Evolutionary conservation across 1,284 basidiomycete species (phyloP).

Genomic region (Laetiporus sulphureus): DNA sequence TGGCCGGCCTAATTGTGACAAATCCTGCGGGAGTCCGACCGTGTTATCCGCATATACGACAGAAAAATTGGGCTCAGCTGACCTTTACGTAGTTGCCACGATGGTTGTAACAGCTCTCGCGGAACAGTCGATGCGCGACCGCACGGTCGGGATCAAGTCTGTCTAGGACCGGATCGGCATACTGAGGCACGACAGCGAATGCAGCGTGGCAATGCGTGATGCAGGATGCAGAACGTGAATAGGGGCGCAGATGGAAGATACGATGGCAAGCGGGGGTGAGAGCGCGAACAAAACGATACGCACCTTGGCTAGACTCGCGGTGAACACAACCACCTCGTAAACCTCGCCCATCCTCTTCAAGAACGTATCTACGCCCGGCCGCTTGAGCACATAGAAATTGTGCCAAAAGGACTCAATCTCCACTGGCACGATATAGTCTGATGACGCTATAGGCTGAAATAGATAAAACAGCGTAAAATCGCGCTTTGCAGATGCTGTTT

Average conservation of each 20-base stretch:
- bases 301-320: slow-evolving; percentile 93
- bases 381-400: slow-evolving; percentile 98
- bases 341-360: slow-evolving; percentile 96
- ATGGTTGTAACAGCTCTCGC: slow-evolving; percentile 98
- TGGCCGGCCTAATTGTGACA: slow-evolving; percentile 91
- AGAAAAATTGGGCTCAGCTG: no score
- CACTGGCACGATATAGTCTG: slow-evolving; percentile 97
- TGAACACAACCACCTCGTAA: slow-evolving; percentile 97
- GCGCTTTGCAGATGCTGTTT: no score
- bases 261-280: background rate
- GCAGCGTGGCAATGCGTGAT: slow-evolving; percentile 1
- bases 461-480: no score
- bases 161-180: slow-evolving; percentile 97
- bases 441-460: slow-evolving; percentile 82
- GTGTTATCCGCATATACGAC: no score
- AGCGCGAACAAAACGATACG: slow-evolving; percentile 9
- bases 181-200: slow-evolving; percentile 39
- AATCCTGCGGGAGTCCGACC: slow-evolving; percentile 52
- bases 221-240: slow-evolving; percentile 4
- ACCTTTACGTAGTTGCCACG: slow-evolving; percentile 99
- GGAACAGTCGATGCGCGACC: slow-evolving; percentile 90
- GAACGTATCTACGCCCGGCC: slow-evolving; percentile 96
- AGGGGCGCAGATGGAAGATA: slow-evolving; percentile 5
- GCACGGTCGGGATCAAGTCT: slow-evolving; percentile 91
- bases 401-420: slow-evolving; percentile 98